A percentile compares a stretch with the other conserved stretches of the same genome.
phyloP scores from a whole-genome alignment of 257 asterid genomes.

The Nicotiana obtusifolia region DNA sequence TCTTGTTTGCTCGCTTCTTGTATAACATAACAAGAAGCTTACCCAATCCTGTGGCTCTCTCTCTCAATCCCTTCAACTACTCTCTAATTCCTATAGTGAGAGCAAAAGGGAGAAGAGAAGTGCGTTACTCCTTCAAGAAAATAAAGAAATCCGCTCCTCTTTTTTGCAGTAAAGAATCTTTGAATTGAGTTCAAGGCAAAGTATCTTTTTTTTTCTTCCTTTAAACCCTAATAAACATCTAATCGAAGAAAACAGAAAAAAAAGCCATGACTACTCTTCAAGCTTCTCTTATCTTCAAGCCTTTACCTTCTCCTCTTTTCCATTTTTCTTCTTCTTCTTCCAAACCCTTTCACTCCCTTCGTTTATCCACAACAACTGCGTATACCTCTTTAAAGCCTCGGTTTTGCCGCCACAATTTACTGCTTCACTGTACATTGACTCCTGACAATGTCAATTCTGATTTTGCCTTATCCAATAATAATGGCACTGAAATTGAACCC shows the following conservation, averaged over 20 bases:
- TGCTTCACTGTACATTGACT: slow-evolving; percentile 44
- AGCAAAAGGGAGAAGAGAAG: slow-evolving; percentile 1
- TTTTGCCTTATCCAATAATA: slow-evolving; percentile 13
- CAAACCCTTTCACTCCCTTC: slow-evolving; percentile 25
- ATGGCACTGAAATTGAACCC: slow-evolving; percentile 19
- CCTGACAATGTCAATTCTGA: slow-evolving; percentile 39
- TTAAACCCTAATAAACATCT: neutral
- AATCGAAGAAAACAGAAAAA: neutral
- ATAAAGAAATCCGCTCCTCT: neutral
- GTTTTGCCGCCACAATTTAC: slow-evolving; percentile 35
- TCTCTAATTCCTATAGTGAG: neutral
- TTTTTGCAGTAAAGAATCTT: slow-evolving; percentile 4
- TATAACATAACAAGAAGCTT: neutral
- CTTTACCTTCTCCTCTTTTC: neutral
- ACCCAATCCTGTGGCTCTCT: slow-evolving; percentile 2
- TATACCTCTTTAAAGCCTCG: slow-evolving; percentile 26
- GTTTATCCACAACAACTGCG: slow-evolving; percentile 1
- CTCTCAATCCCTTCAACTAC: slow-evolving; percentile 7
- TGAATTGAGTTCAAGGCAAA: neutral
- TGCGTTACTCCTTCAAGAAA: slow-evolving; percentile 2
- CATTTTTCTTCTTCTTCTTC: slow-evolving; percentile 3
- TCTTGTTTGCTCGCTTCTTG: neutral
- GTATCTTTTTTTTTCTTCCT: neutral
- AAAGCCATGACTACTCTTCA: slow-evolving; percentile 10
- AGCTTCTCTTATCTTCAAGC: slow-evolving; percentile 9